phyloP scores from a whole-genome alignment of 2,329 filamentous ascomycete species.

The Triangularia setosa region DNA sequence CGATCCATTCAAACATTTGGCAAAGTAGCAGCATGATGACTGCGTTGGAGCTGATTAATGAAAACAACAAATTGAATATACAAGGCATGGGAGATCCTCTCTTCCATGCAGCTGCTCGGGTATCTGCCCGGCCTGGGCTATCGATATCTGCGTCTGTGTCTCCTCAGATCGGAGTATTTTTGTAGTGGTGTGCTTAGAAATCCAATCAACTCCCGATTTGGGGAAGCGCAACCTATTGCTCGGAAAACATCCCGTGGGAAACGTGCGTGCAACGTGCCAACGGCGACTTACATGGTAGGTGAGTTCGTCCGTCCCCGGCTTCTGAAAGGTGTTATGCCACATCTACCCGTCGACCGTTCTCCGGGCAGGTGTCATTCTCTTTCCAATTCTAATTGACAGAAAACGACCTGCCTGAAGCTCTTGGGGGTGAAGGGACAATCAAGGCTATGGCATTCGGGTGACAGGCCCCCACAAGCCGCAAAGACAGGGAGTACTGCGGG shows the following conservation, averaged over 20 bases:
- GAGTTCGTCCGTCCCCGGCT: not conserved
- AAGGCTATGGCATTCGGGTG: not conserved
- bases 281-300: not conserved
- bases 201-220: not conserved
- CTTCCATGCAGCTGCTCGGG: not conserved
- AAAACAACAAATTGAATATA: not conserved
- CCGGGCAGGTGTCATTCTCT: not conserved
- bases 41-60: not conserved
- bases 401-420: not conserved
- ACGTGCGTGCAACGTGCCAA: conserved; percentile 1
- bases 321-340: not conserved
- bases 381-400: not conserved
- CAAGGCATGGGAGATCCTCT: not conserved
- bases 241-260: conserved; percentile 4
- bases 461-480: not conserved
- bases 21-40: not conserved
- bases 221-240: not conserved
- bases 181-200: not conserved
- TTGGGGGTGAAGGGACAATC: not conserved
- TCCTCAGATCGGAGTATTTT: not conserved
- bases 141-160: not conserved
- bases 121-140: not conserved
- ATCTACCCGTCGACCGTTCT: not conserved
- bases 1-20: not conserved
- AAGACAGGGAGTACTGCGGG: not conserved